These are phyloP conservation scores for Mortierella sp. DNA, from an alignment of 371 early-diverging fungal species.

Conservation along the genomic window DNA sequence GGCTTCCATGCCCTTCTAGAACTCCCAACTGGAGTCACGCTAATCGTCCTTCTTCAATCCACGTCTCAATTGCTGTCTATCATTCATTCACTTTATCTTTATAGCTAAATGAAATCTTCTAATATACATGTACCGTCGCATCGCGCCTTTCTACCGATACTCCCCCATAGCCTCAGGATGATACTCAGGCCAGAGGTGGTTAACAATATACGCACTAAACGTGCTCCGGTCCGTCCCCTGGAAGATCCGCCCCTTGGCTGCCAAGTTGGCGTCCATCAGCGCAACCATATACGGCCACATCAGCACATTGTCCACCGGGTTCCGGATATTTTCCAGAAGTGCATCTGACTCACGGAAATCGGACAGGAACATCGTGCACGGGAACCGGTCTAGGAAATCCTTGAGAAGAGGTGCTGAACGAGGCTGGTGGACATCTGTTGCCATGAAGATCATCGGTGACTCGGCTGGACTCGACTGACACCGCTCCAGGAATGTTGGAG, in stretches of 20 bases:
- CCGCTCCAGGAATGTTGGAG: slow-evolving; percentile 31
- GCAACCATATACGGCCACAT: slow-evolving; percentile 64
- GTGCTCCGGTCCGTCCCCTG: slow-evolving; percentile 70
- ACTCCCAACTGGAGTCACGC: neutral
- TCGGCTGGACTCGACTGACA: slow-evolving; percentile 31
- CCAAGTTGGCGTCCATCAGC: slow-evolving; percentile 71
- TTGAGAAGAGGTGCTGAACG: slow-evolving; percentile 54
- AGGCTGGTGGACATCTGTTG: slow-evolving; percentile 69
- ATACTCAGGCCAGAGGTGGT: slow-evolving; percentile 66
- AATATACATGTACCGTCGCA: neutral
- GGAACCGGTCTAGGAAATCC: slow-evolving; percentile 61
- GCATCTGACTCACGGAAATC: slow-evolving; percentile 61
- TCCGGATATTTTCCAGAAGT: slow-evolving; percentile 27
- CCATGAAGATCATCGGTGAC: slow-evolving; percentile 66
- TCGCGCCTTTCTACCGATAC: neutral
- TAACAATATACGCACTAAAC: slow-evolving; percentile 69
- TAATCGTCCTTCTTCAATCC: neutral
- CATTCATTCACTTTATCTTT: neutral
- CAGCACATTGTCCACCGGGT: slow-evolving; percentile 36
- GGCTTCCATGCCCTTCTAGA: neutral
- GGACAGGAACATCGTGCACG: slow-evolving; percentile 66
- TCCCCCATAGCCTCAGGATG: slow-evolving; percentile 23
- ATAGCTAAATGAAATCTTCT: neutral
- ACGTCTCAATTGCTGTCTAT: neutral
- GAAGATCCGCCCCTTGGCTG: slow-evolving; percentile 67